Evolutionary conservation across 345 rosid genomes (phyloP), one percentile per base, ranked within the genome.

Genomic region (Viola odorata): DNA sequence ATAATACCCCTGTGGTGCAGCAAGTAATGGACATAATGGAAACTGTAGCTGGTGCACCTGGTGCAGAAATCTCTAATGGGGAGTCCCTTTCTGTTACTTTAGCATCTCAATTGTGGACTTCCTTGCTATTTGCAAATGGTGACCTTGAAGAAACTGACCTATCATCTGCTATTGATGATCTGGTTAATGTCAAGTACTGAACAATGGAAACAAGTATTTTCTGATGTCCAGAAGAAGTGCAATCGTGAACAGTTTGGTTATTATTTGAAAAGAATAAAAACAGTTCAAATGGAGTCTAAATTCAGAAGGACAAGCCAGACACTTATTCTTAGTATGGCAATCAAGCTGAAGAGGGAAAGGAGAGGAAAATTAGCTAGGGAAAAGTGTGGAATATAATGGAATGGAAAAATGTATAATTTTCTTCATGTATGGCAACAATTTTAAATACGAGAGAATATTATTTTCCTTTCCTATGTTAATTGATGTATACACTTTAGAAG

Each of bases 111-210:
- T 57, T 88, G 75, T 75, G 48, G 54, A 73, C 53, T 63, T 64
- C 68, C 63, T 74, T 88, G 49, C 32, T 23, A 23, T 23, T 23
- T 23, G 68, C 40, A 67, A 74, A 73, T 72, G 62, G 77, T 67
- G 68, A 62, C 8, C 62, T 72, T 36, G 85, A 78, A 73, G 82
- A 77, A 75, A 61, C 65, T n/a, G 75, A 78, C 52, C 51, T 78
- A 62, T 62, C 71, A 54, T 41, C 67, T 65, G 68, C 66, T 47
- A 73, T 90, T 75, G 87, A 84, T 71, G 76, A 74, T 59, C 77
- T 91, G 69, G 75, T 83, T 70, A 83, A 79, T 55, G 55, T 88
- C 69, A 88, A 91, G 94, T 75, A n/a, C n/a, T n/a, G n/a, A n/a
- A n/a, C n/a, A n/a, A 23, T 23, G 32, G 32, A 23, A 23, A 23